These are phyloP conservation scores for Aureobasidium sp. DNA, from an alignment of 2,329 filamentous ascomycete genomes.

Conservation along the genomic window DNA sequence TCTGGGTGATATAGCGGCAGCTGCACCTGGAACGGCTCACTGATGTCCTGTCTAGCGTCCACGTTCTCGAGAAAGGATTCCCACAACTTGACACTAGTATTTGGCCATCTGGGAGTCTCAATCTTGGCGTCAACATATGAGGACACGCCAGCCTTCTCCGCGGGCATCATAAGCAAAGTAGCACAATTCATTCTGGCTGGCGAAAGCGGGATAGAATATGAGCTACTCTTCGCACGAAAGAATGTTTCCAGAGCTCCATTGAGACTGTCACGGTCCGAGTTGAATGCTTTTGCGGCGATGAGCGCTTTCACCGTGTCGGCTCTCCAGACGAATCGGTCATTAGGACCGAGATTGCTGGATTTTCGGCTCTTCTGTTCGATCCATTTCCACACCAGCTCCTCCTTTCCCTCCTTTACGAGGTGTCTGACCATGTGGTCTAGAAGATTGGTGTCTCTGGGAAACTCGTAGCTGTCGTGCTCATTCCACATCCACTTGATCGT, in stretches of 20 bases:
- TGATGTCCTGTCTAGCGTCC: background rate
- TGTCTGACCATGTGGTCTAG: background rate
- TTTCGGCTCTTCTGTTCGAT: background rate
- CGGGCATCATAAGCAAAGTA: background rate
- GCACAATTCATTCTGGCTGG: background rate
- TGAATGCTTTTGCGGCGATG: background rate
- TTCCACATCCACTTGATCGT: constrained; percentile 2
- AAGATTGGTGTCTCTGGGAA: background rate
- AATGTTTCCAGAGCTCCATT: background rate
- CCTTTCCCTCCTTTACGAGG: background rate
- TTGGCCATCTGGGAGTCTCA: background rate
- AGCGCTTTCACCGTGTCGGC: background rate
- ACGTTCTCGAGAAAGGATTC: background rate
- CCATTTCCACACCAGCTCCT: background rate
- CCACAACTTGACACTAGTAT: background rate
- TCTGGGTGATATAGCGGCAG: background rate
- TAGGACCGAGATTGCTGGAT: background rate
- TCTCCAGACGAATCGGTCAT: background rate
- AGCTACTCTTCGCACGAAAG: background rate
- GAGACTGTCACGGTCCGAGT: background rate
- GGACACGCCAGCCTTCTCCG: background rate
- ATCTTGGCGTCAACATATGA: background rate
- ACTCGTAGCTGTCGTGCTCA: background rate
- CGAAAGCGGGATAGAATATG: background rate
- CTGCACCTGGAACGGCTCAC: background rate